Base-by-base conservation (phyloP, 2,329 filamentous ascomycete genomes). In the Paecilomyces sp. region DNA sequence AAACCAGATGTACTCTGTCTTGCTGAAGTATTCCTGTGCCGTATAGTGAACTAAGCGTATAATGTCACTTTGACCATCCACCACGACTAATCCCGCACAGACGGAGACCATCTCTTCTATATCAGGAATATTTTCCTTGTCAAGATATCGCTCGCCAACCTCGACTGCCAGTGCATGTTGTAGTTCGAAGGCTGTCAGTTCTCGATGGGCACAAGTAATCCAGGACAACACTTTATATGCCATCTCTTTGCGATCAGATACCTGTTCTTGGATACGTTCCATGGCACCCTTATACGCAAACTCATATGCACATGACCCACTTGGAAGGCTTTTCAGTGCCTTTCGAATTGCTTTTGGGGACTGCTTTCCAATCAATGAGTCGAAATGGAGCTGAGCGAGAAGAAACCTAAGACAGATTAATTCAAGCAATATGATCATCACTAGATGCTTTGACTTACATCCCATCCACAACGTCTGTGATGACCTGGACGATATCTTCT, bases 21-120 rank as follows among this genome's bases (percentile, higher is more conserved):
- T 28, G 25, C 25, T 28, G 25, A 82, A 77, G 65, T 78, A 83
- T 56, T 81, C 72, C 54, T 80, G 75, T 1, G 79, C 72, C 0
- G 80, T 81, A 57, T 79, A 78, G 63, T 82, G 79, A 4, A 79
- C 62, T n/a, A 70, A 58, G 3, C 62, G 64, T 36, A 70, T 60
- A 6, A 66, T 58, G 18, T 60, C 31, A 28, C 58, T 65, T 33
- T 67, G 41, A 18, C 63, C 36, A 54, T 70, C 65, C n/a, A 66
- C 51, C 8, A 54, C 58, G 22, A 70, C 61, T 13, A 70, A 57
- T 11, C 68, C 69, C 8, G 61, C 63, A 62, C 69, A 70, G 3
- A 63, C 63, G 1, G 66, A 67, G 12, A 67, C 53, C 53, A 41
- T 50, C 13, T 55, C 33, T 25, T 61, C 56, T 31, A 60, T 31